phyloP scores from a whole-genome alignment of 202 grass and related monocot species.

The Saccharum hybrid region DNA sequence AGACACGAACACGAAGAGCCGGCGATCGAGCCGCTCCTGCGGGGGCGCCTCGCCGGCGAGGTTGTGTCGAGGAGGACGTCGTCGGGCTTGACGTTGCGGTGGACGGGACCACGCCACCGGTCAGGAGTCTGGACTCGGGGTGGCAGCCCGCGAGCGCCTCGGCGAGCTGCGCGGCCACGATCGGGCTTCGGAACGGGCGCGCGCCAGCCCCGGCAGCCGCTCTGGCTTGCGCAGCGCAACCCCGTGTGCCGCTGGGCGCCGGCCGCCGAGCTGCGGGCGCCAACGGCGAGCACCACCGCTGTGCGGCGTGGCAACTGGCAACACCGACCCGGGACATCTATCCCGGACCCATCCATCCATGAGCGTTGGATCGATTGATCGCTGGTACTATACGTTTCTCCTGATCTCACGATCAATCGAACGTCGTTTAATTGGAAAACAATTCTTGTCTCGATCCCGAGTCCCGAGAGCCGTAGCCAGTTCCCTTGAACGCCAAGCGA shows the following conservation, averaged over 20 bases:
- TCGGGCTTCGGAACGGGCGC: too few relatives aligned
- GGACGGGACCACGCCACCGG: too few relatives aligned
- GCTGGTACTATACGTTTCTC: neutral
- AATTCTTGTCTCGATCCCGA: neutral
- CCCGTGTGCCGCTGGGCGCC: too few relatives aligned
- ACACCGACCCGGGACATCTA: neutral
- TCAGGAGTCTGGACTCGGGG: too few relatives aligned
- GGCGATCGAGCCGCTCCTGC: too few relatives aligned
- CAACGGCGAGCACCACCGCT: neutral
- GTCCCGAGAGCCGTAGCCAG: neutral
- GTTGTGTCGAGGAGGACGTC: neutral
- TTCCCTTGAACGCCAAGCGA: constrained; percentile 1
- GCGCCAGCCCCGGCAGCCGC: too few relatives aligned
- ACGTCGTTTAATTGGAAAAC: neutral
- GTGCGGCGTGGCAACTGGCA: neutral
- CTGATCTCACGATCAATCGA: neutral
- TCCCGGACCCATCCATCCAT: neutral
- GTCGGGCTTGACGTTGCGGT: too few relatives aligned
- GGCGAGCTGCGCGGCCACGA: too few relatives aligned
- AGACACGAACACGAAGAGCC: too few relatives aligned
- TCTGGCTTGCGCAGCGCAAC: too few relatives aligned
- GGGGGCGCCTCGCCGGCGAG: neutral
- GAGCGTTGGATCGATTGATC: neutral
- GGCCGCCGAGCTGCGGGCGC: too few relatives aligned
- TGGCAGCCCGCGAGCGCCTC: too few relatives aligned